These are phyloP conservation scores for Hypoxylon rubiginosum DNA, from an alignment of 2,329 filamentous ascomycete species.

Conservation along the genomic window DNA sequence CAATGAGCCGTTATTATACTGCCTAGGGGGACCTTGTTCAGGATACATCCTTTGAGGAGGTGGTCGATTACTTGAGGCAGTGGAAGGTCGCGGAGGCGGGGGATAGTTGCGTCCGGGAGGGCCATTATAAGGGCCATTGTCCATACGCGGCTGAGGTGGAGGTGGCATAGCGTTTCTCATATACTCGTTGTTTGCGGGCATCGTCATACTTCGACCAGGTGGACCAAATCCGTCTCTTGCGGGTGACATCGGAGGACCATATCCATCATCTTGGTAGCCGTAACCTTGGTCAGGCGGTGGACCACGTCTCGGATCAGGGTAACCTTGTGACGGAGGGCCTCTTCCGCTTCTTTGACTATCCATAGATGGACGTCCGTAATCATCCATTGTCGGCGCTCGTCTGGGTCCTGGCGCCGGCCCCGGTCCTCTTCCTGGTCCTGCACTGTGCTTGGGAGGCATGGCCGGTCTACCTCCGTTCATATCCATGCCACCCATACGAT, in stretches of 20 bases:
- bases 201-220: conserved; percentile 71
- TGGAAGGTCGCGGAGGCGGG: conserved; percentile 67
- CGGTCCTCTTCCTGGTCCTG: conserved; percentile 52
- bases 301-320: conserved; percentile 55
- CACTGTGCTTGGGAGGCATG: conserved; percentile 47
- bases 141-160: conserved; percentile 54
- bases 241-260: conserved; percentile 54
- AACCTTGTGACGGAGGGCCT: conserved; percentile 55
- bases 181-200: conserved; percentile 64
- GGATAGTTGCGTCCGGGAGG: conserved; percentile 59
- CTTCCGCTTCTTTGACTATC: conserved; percentile 51
- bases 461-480: conserved; percentile 51
- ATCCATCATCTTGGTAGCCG: conserved; percentile 56
- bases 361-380: conserved; percentile 54
- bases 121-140: conserved; percentile 62
- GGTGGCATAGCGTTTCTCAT: conserved; percentile 54
- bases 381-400: conserved; percentile 52
- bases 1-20: conserved; percentile 47
- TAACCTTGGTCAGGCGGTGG: conserved; percentile 53
- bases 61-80: conserved; percentile 65
- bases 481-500: conserved; percentile 59
- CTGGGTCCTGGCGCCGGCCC: conserved; percentile 50
- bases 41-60: conserved; percentile 67
- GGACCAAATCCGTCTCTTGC: conserved; percentile 62
- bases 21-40: conserved; percentile 57